Percentiles rank a stretch among this genome's conserved stretches.
phyloP scores from a whole-genome alignment of 257 asterid species.

The Forsythia suspensa region DNA sequence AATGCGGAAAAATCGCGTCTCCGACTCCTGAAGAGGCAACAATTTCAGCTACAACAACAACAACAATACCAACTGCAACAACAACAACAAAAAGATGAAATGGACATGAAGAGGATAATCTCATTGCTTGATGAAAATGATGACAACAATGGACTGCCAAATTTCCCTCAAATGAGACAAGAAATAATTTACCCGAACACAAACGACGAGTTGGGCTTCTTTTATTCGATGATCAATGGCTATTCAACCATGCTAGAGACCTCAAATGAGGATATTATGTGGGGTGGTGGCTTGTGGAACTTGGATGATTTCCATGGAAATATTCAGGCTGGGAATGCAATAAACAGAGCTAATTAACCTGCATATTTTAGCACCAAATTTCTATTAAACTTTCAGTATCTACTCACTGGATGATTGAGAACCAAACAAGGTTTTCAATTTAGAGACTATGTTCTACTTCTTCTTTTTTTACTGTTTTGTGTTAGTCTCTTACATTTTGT shows the following conservation, averaged over 20 bases:
- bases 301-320: constrained; percentile 56
- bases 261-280: constrained; percentile 45
- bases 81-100: constrained; percentile 31
- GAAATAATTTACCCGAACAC: constrained; percentile 29
- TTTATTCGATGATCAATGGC: constrained; percentile 40
- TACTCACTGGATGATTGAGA: constrained; percentile 10
- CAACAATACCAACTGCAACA: constrained; percentile 34
- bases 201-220: constrained; percentile 25
- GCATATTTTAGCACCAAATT: constrained; percentile 26
- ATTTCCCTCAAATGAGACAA: constrained; percentile 37
- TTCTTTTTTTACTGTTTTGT: not conserved
- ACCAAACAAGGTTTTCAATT: constrained; percentile 36
- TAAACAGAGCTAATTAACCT: constrained; percentile 29
- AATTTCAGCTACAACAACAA: constrained; percentile 54
- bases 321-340: constrained; percentile 16
- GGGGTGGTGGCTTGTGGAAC: constrained; percentile 70
- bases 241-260: constrained; percentile 34
- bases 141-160: constrained; percentile 12
- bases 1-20: constrained; percentile 42
- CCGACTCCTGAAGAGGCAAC: constrained; percentile 58
- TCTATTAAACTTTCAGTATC: constrained; percentile 14
- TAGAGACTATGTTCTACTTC: constrained; percentile 7
- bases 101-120: constrained; percentile 44
- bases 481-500: not conserved
- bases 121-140: constrained; percentile 44